Evolutionary conservation across 257 asterid genomes (phyloP).

Genomic region (Capsicum rhomboideum): DNA sequence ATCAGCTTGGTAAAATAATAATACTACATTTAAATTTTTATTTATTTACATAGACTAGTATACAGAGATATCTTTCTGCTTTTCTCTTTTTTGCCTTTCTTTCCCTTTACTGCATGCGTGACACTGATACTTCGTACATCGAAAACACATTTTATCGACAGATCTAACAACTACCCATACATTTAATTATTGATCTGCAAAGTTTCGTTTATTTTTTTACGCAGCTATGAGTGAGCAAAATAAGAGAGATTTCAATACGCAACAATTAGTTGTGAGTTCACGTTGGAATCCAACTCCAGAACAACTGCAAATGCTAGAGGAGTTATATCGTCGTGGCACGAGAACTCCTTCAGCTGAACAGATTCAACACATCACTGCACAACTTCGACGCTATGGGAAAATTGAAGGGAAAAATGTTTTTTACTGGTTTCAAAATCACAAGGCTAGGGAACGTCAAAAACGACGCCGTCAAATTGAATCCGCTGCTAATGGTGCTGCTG

Average conservation of each 20-base stretch:
- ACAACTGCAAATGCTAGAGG: conserved; percentile 80
- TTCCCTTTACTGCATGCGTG: background rate
- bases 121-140: background rate
- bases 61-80: background rate
- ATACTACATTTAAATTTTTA: no score
- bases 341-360: conserved; percentile 87
- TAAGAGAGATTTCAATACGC: conserved; percentile 49
- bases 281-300: conserved; percentile 97
- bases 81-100: background rate
- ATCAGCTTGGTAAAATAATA: conserved; percentile 32
- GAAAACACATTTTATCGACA: background rate
- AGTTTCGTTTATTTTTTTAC: background rate
- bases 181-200: background rate
- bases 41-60: background rate
- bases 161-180: background rate
- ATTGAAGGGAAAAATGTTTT: conserved; percentile 95
- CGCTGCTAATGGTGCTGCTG: background rate
- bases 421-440: conserved; percentile 95
- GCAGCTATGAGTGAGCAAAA: conserved; percentile 57
- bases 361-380: conserved; percentile 82
- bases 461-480: conserved; percentile 78
- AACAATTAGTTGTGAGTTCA: conserved; percentile 83
- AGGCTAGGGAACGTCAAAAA: conserved; percentile 87
- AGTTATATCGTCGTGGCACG: conserved; percentile 65
- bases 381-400: conserved; percentile 72